phyloP scores from a whole-genome alignment of 768 basidiomycete species.

The Hericium alpestre region DNA sequence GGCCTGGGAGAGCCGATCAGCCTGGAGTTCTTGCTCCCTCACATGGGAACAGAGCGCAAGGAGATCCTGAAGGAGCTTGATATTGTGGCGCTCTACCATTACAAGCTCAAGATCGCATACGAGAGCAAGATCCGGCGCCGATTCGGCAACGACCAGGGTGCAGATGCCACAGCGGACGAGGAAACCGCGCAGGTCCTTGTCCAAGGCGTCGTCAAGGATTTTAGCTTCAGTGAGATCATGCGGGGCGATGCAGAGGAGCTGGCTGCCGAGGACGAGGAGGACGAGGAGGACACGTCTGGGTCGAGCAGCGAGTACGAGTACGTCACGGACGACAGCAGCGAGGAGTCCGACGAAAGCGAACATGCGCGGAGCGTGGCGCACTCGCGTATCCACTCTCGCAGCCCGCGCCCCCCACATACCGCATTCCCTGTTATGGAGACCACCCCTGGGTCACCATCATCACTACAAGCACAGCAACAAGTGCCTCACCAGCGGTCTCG shows the following conservation, averaged over 20 bases:
- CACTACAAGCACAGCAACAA: background rate
- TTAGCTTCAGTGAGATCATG: constrained; percentile 73
- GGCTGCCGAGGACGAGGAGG: constrained; percentile 41
- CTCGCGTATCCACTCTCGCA: constrained; percentile 11
- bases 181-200: constrained; percentile 76
- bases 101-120: constrained; percentile 84
- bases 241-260: constrained; percentile 72
- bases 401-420: background rate
- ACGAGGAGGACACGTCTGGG: constrained; percentile 34
- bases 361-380: constrained; percentile 8
- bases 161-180: constrained; percentile 55
- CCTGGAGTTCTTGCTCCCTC: constrained; percentile 85
- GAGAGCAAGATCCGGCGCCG: constrained; percentile 86
- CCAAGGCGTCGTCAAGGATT: constrained; percentile 68
- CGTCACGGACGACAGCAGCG: constrained; percentile 30
- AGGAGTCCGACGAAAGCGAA: constrained; percentile 9
- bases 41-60: constrained; percentile 64
- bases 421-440: background rate
- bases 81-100: constrained; percentile 83
- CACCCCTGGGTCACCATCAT: constrained; percentile 1
- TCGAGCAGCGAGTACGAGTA: constrained; percentile 23
- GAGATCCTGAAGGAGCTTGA: constrained; percentile 81
- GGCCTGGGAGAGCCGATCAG: constrained; percentile 67
- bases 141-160: constrained; percentile 52
- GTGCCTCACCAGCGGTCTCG: constrained; percentile 6